A percentile compares a stretch with the other conserved stretches of the same genome.
Conservation (phyloP, 352 stramenopile genomes). For the Pythium pectinolyticum region DNA sequence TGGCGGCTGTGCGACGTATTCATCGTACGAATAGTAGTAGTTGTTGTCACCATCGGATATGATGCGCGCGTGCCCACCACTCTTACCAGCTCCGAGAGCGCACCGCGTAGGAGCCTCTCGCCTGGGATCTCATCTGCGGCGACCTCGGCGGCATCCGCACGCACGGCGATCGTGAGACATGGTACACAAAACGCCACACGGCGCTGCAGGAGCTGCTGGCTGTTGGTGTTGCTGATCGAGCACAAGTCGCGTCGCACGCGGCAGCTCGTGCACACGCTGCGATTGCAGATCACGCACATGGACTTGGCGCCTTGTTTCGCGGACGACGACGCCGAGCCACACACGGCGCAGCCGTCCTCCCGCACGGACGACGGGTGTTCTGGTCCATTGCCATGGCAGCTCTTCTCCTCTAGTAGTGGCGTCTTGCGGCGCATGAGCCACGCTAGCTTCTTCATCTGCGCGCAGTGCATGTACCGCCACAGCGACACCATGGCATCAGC, state of each 20-base stretch:
- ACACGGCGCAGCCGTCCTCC: conserved; percentile 14
- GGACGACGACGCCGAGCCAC: not conserved
- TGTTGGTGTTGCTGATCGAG: not conserved
- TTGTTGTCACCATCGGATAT: conserved; percentile 22
- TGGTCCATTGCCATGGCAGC: not conserved
- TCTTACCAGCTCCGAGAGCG: conserved; percentile 20
- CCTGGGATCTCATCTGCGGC: conserved; percentile 25
- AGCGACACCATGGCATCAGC: conserved; percentile 41
- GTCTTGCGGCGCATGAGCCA: conserved; percentile 40
- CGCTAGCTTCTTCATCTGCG: conserved; percentile 68
- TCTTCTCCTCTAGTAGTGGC: conserved; percentile 11
- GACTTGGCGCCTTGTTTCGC: conserved; percentile 9
- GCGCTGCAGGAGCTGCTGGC: not conserved
- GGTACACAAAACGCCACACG: conserved; percentile 27
- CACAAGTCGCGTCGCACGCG: conserved; percentile 26
- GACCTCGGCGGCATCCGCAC: conserved; percentile 23
- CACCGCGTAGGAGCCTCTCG: not conserved
- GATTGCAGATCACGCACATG: conserved; percentile 20
- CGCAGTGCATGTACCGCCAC: conserved; percentile 49
- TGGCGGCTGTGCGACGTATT: not conserved
- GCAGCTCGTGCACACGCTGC: conserved; percentile 21
- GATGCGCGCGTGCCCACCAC: conserved; percentile 27
- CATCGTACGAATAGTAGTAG: too few relatives aligned
- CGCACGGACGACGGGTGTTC: not conserved
- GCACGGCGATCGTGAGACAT: conserved; percentile 24